Percentiles rank a stretch among this genome's conserved stretches.
Conservation (phyloP, 1,284 basidiomycete species). For the Malassezia pachydermatis region DNA sequence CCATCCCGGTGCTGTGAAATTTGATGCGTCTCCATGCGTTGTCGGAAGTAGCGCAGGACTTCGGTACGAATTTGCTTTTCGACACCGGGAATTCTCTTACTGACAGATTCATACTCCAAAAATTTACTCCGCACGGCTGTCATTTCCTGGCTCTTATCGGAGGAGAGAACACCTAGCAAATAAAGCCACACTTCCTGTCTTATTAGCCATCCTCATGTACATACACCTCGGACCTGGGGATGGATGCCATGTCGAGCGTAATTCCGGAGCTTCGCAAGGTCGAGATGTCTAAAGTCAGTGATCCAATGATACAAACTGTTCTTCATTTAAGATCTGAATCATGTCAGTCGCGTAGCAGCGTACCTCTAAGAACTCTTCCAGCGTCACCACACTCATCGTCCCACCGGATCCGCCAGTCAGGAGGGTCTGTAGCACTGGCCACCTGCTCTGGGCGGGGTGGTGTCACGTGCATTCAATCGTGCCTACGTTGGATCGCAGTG, state of each 20-base stretch:
- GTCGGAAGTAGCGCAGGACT: slow-evolving; percentile 39
- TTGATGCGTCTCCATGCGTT: slow-evolving; percentile 19
- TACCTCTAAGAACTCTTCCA: slow-evolving; percentile 38
- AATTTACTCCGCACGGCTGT: slow-evolving; percentile 43
- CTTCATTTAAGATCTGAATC: slow-evolving; percentile 32
- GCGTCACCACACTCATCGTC: slow-evolving; percentile 31
- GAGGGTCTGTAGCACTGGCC: not conserved
- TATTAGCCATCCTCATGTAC: not conserved
- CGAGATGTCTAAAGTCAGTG: slow-evolving; percentile 25
- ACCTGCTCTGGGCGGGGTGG: not conserved
- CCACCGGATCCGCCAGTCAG: not conserved
- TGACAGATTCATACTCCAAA: slow-evolving; percentile 38
- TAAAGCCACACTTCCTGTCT: slow-evolving; percentile 43
- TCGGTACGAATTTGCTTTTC: slow-evolving; percentile 42
- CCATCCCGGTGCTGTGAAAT: not conserved
- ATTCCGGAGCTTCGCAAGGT: slow-evolving; percentile 38
- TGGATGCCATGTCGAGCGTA: slow-evolving; percentile 42
- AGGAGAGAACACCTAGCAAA: slow-evolving; percentile 43
- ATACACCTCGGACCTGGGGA: slow-evolving; percentile 33
- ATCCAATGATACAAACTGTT: slow-evolving; percentile 23
- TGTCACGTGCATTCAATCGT: slow-evolving; percentile 1
- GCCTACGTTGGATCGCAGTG: not conserved
- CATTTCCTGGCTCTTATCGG: slow-evolving; percentile 46
- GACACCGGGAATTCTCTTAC: slow-evolving; percentile 35
- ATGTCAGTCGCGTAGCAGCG: not conserved